phyloP scores from a whole-genome alignment of 208 protist genomes.

The Leishmania gerbilli region DNA sequence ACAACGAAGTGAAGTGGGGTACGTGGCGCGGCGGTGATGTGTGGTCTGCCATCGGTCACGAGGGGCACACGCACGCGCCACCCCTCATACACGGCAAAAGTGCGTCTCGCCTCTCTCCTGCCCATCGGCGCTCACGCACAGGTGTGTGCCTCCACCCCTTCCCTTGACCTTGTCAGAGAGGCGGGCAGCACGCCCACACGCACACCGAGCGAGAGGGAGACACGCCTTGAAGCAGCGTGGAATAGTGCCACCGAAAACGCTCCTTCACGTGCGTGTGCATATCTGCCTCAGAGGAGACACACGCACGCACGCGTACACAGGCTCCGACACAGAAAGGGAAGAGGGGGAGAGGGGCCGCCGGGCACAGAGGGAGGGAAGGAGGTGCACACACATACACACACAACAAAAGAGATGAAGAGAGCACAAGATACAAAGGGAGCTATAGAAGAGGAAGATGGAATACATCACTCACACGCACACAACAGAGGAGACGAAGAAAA shows the following conservation, averaged over 20 bases:
- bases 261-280: not conserved
- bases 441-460: not conserved
- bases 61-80: not conserved
- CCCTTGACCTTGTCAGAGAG: not conserved
- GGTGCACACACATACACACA: not conserved
- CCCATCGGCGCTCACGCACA: not conserved
- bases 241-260: not conserved
- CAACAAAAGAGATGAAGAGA: not conserved
- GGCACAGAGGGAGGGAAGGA: not conserved
- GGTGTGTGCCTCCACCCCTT: not conserved
- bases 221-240: not conserved
- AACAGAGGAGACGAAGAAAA: conserved; percentile 3
- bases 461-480: conserved; percentile 9
- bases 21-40: not conserved
- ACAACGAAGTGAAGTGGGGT: not conserved
- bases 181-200: not conserved
- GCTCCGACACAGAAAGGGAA: not conserved
- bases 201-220: not conserved
- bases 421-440: not conserved
- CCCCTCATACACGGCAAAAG: not conserved
- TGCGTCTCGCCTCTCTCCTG: not conserved
- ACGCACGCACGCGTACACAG: not conserved
- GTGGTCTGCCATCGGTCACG: not conserved
- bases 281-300: not conserved
- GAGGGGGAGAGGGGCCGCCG: not conserved